Evolutionary conservation across 208 protist species (phyloP).

Genomic region (Wallacemonas sp.): DNA sequence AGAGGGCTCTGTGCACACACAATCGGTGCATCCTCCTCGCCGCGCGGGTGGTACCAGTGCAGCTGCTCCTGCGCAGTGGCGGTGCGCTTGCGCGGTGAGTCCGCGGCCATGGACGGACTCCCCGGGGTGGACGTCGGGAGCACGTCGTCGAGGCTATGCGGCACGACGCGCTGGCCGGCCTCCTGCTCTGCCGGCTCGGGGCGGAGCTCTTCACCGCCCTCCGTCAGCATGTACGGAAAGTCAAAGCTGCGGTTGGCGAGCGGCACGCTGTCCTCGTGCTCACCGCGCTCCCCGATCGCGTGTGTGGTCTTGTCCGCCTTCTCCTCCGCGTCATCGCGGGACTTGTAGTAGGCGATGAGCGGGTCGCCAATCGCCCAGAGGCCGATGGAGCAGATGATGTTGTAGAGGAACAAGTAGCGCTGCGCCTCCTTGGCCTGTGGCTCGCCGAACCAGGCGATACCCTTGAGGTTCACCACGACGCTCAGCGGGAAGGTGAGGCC

Average conservation of each 20-base stretch:
- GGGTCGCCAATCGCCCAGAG: constrained; percentile 59
- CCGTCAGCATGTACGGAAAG: constrained; percentile 24
- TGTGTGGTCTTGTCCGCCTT: background rate
- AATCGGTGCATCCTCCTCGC: constrained; percentile 29
- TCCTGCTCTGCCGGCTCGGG: background rate
- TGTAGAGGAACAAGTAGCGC: constrained; percentile 78
- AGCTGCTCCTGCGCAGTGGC: constrained; percentile 43
- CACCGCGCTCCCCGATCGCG: background rate
- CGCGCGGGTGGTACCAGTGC: constrained; percentile 38
- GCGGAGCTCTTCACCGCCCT: background rate
- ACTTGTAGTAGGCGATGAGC: constrained; percentile 36
- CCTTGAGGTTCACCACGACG: constrained; percentile 61
- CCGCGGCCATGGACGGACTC: background rate
- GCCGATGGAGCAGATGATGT: constrained; percentile 57
- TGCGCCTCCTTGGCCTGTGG: constrained; percentile 32
- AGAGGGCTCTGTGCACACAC: constrained; percentile 6
- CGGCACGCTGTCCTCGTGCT: background rate
- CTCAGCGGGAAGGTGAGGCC: constrained; percentile 63
- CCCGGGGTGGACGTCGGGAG: too few species aligned
- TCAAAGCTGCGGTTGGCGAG: constrained; percentile 26
- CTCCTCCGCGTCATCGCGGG: background rate
- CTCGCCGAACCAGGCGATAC: constrained; percentile 53
- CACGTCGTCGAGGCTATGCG: too few species aligned
- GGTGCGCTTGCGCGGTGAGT: constrained; percentile 16
- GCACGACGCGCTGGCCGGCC: too few species aligned